Percentiles rank a stretch among this genome's conserved stretches.
phyloP scores from a whole-genome alignment of 306 rosid species.

The Cucurbita maxima region DNA sequence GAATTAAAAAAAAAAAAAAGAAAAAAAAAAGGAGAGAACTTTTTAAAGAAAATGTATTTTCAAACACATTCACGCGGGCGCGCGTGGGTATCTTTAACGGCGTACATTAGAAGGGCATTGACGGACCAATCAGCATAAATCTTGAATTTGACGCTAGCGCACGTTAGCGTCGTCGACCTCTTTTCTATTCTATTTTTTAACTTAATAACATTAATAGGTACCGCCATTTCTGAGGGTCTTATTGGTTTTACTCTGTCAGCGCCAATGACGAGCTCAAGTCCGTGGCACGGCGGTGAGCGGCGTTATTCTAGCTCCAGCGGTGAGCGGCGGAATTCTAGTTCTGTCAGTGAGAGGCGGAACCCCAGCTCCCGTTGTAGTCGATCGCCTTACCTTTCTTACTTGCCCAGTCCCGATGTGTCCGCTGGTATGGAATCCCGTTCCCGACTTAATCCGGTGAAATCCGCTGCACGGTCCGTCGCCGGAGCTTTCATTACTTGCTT shows the following conservation, averaged over 20 bases:
- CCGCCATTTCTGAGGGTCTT: conserved; percentile 3
- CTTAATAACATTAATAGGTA: neutral
- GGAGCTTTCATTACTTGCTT: conserved; percentile 53
- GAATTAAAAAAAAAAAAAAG: neutral
- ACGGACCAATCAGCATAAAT: neutral
- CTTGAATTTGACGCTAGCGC: neutral
- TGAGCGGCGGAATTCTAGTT: conserved; percentile 19
- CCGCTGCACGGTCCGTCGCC: conserved; percentile 44
- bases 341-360: conserved; percentile 19
- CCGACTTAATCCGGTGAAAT: conserved; percentile 18
- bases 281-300: conserved; percentile 14
- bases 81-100: neutral
- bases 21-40: neutral
- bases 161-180: neutral
- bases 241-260: conserved; percentile 4
- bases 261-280: conserved; percentile 16
- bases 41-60: neutral
- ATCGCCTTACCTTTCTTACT: conserved; percentile 14
- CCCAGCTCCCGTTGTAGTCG: conserved; percentile 21
- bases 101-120: neutral
- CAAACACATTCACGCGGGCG: neutral
- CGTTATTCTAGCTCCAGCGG: conserved; percentile 20
- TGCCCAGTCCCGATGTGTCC: conserved; percentile 27
- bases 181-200: neutral
- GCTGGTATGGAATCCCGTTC: conserved; percentile 14